Base-by-base conservation (phyloP, 192 early-diverging fungal species). In the Obelidium mucronatum region DNA sequence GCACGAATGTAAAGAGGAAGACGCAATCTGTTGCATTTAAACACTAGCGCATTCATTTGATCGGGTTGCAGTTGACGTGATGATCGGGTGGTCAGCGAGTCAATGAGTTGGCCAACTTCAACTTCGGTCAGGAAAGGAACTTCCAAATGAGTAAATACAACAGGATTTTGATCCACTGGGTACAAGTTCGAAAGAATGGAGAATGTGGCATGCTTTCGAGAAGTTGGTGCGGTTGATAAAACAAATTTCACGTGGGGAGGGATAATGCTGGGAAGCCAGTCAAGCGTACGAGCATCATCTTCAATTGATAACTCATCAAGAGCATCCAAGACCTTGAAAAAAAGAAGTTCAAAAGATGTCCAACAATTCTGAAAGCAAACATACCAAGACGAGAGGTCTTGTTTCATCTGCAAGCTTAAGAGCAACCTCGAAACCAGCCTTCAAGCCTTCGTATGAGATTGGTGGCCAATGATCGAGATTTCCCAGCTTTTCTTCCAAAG, bases 391-490 rank as follows among this genome's bases (percentile, higher is more conserved):
- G 26, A 78, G 34, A 0, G 77, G 69, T 28, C 69, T 17, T 13
- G 15, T 34, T 22, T 55, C 77, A 30, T 59, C 59, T 4, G 77
- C 77, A 51, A 78, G 70, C 28, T 71, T 72, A 4, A 78, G 42
- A 17, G 60, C 68, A 26, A 78, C 30, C 51, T 71, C 68, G 17
- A 78, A 78, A 3, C 68, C 77, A 8, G 66, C 44, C 52, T 72
- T 78, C 34, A 78, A 34, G 3, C 77, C 69, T 65, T 78, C 77
- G 62, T 54, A 66, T 11, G 59, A 42, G 24, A 55, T 60, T 6
- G 77, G 77, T 3, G 77, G 77, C 77, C 77, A 78, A 52, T 33
- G 33, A 17, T 78, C 77, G 56, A 78, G 52, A 39, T 73, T 73
- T 19, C 77, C 77, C 17, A 78, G 40, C 51, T 72, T 73, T 24